A percentile compares a stretch with the other conserved stretches of the same genome.
Conservation (phyloP, 106 monocot species). For the Xerophyta viscosa region DNA sequence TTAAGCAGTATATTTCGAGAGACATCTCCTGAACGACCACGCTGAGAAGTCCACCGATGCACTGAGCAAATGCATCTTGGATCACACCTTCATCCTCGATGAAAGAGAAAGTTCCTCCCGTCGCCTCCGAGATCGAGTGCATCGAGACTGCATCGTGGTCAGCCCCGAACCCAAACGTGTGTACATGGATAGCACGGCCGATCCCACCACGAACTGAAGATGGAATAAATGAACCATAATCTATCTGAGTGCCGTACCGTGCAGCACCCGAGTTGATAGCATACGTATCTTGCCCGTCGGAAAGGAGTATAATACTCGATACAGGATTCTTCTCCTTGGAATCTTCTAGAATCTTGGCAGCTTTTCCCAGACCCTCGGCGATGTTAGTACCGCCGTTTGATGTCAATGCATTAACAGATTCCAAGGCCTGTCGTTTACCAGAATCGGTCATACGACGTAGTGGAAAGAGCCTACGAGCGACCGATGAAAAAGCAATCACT, state of each 20-base stretch:
- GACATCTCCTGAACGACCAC: constrained; percentile 63
- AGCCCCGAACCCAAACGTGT: constrained; percentile 81
- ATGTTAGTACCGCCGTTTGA: constrained; percentile 84
- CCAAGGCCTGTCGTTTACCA: constrained; percentile 63
- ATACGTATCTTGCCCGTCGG: constrained; percentile 95
- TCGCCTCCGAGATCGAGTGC: constrained; percentile 74
- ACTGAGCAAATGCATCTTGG: constrained; percentile 92
- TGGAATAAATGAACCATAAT: constrained; percentile 50
- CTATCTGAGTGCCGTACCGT: background rate
- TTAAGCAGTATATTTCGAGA: constrained; percentile 40
- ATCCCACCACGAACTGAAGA: constrained; percentile 16
- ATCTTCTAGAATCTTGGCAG: constrained; percentile 66
- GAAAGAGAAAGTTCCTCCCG: constrained; percentile 90
- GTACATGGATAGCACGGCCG: constrained; percentile 49
- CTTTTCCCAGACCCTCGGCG: constrained; percentile 70
- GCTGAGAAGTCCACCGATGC: constrained; percentile 94
- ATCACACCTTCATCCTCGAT: constrained; percentile 74
- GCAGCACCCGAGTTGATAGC: constrained; percentile 16
- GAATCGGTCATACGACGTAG: constrained; percentile 66
- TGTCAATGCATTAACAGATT: constrained; percentile 60
- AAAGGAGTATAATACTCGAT: constrained; percentile 80
- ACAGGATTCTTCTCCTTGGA: constrained; percentile 60
- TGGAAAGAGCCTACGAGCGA: constrained; percentile 62
- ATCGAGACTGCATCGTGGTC: constrained; percentile 71
- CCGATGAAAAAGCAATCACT: constrained; percentile 76